Evolutionary conservation across 176 grass and related monocot genomes (phyloP).

Genomic region (Cenchrus purpureus): DNA sequence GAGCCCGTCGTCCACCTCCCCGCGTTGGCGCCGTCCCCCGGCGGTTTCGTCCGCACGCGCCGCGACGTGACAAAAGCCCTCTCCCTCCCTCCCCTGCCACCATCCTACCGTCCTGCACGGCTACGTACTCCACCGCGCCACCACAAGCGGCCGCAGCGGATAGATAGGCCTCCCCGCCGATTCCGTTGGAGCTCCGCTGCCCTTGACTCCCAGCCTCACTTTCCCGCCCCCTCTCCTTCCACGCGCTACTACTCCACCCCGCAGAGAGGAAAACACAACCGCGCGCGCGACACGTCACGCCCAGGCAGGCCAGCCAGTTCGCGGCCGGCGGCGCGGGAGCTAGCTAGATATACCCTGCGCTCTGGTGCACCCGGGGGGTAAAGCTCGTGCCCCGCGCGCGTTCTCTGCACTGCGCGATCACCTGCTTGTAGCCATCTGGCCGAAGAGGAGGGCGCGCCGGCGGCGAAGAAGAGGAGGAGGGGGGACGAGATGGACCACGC

Average conservation of each 20-base stretch:
- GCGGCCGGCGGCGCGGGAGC: background rate
- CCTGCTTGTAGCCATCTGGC: background rate
- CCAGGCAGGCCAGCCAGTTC: background rate
- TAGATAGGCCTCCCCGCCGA: slow-evolving; percentile 50
- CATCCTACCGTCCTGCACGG: background rate
- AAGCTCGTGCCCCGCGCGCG: background rate
- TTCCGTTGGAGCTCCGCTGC: slow-evolving; percentile 55
- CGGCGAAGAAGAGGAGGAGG: background rate
- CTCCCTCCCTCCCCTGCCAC: background rate
- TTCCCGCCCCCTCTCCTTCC: background rate
- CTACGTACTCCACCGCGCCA: background rate
- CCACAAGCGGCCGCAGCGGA: slow-evolving; percentile 49
- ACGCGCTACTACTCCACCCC: background rate
- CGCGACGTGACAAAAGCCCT: slow-evolving; percentile 27
- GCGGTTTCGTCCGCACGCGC: slow-evolving; percentile 4
- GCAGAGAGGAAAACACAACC: background rate
- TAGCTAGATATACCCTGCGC: background rate
- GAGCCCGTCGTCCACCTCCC: background rate
- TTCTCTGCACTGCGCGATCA: background rate
- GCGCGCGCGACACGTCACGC: slow-evolving; percentile 22
- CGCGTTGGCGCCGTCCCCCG: background rate
- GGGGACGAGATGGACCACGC: slow-evolving; percentile 76
- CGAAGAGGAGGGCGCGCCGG: background rate
- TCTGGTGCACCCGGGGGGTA: background rate
- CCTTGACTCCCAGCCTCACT: slow-evolving; percentile 48